Base-by-base conservation (phyloP, 345 rosid genomes). In the Carallia brachiata region DNA sequence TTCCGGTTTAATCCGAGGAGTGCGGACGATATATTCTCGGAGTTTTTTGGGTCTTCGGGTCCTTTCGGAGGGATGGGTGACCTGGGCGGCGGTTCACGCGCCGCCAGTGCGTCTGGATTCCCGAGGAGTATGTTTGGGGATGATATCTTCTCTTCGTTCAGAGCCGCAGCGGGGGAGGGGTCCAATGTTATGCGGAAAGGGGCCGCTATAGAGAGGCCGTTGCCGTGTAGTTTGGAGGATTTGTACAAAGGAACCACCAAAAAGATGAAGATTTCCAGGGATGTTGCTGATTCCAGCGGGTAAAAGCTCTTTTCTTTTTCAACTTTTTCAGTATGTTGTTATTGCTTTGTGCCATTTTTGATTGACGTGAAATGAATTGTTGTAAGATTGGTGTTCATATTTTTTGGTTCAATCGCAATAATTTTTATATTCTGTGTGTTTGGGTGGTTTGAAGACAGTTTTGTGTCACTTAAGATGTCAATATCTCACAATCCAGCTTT, bases 251-350 rank as follows among this genome's bases (percentile, higher is more conserved):
- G 98, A 32, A 84, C 85, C 52, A 82, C 95, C 61, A 92, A 86
- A 90, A 92, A 92, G 82, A 88, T 92, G 94, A 93, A 93, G 85
- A 89, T 93, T 67, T 90, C 98, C 3, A 76, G 97, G 68, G 97
- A 90, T 60, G 90, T 85, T 16, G 75, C 65, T 53, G 96, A 93
- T 79, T 64, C 81, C 6, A 78, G 73, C 70, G 86, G 97, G 98
- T 92, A 73, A 80, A 87, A 64, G 5, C 50, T 13, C 50, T 44
- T 44, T 23, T 13, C 50, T 44, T 44, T 44, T 44, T 1, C 23
- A 23, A 7, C 44, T 39, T 1, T 39, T 7, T 39, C 8, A 39
- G 7, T 39, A 10, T 39, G 12, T 39, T 39, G 8, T 39, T 9
- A 39, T 39, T 39, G 44, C 50, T 44, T 15, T 13, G 50, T 13